Evolutionary conservation across 2,329 filamentous ascomycete species (phyloP), one percentile per base, ranked within the genome.

Genomic region (Aspergillus texensis): DNA sequence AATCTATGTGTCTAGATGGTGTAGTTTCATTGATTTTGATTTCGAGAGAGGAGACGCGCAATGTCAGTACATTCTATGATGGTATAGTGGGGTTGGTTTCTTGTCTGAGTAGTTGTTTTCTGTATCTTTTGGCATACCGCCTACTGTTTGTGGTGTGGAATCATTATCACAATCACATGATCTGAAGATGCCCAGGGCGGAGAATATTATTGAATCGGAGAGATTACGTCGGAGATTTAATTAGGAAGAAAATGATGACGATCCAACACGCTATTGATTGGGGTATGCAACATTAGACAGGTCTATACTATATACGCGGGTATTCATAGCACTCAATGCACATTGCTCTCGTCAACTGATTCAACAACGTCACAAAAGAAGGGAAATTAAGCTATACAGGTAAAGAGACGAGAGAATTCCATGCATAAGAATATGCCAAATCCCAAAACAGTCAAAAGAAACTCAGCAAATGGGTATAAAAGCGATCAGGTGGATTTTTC

Each of bases 381-480:
- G 32, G 16, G 24, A 36, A 58, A 45, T 48, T 62, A 36, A 26
- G 52, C n/a, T 19, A 63, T 16, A 54, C 39, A 28, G 21, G 12
- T 48, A 55, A 57, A 58, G 63, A 62, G 60, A 60, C 60, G 45
- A 41, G 58, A 43, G 52, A 57, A 61, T 52, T 56, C 59, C 61
- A 41, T 64, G 57, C 48, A 46, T 16, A 45, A 28, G 28, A 30
- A 58, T 26, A 55, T 55, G 21, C 19, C 56, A 59, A 39, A 59
- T 62, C 30, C 58, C 59, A 62, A 14, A 60, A 56, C 45, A 57
- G 46, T 58, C 52, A 46, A 55, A 57, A 45, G 50, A 26, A 58
- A n/a, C 61, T 32, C 43, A 59, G 28, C n/a, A 58, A 60, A 59
- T 55, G 60, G 63, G 64, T 65, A 70, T 61, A 50, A 45, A 36